phyloP scores from a whole-genome alignment of 2,329 filamentous ascomycete genomes.

The Didymella sp. region DNA sequence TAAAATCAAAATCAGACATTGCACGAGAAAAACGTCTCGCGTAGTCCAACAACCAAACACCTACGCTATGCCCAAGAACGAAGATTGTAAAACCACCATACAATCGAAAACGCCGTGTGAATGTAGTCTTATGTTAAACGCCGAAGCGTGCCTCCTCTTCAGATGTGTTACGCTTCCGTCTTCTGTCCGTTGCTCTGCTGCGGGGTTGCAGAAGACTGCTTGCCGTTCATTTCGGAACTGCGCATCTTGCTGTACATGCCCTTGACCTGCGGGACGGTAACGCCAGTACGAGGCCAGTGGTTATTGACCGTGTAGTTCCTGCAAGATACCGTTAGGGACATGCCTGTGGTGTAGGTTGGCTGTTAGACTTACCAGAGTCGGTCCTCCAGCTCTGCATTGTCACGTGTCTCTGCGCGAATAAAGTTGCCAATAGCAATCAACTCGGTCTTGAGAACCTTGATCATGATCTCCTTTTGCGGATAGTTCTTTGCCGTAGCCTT shows the following conservation, averaged over 20 bases:
- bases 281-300: conserved; percentile 48
- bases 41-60: conserved; percentile 42
- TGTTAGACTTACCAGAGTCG: conserved; percentile 58
- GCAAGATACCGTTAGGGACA: conserved; percentile 27
- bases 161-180: conserved; percentile 26
- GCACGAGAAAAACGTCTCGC: conserved; percentile 26
- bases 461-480: conserved; percentile 67
- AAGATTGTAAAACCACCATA: conserved; percentile 26
- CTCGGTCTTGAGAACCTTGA: conserved; percentile 67
- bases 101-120: conserved; percentile 31
- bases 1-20: conserved; percentile 24
- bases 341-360: neutral
- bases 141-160: conserved; percentile 14
- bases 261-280: conserved; percentile 44
- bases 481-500: conserved; percentile 68
- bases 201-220: conserved; percentile 27
- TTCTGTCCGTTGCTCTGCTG: conserved; percentile 37
- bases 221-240: conserved; percentile 39
- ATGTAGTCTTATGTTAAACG: conserved; percentile 7
- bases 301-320: conserved; percentile 49
- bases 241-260: conserved; percentile 50
- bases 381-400: conserved; percentile 56
- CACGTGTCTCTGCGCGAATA: conserved; percentile 58
- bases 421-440: conserved; percentile 69
- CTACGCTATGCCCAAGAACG: conserved; percentile 47